phyloP scores from a whole-genome alignment of 2,329 filamentous ascomycete genomes.

The Hawksworthiomyces lignivorus region DNA sequence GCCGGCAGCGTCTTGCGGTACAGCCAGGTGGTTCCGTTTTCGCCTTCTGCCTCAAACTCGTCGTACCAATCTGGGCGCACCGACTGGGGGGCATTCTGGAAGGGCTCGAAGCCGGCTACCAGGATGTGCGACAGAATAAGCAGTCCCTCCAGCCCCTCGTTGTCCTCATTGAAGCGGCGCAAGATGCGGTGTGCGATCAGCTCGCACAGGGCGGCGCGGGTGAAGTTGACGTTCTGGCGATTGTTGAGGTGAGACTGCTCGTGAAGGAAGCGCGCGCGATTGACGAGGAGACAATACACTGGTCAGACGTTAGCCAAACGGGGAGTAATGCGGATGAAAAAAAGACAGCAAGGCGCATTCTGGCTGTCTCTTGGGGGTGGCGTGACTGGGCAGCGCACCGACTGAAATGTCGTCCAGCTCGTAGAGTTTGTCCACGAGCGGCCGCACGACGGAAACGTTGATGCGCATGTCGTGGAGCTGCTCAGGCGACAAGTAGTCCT shows the following conservation, averaged over 20 bases:
- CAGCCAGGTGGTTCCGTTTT: conserved; percentile 37
- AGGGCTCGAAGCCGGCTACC: conserved; percentile 77
- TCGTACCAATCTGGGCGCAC: conserved; percentile 43
- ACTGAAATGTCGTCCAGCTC: conserved; percentile 73
- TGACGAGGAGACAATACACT: conserved; percentile 78
- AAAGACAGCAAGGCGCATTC: too few relatives aligned
- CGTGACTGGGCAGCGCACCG: too few relatives aligned
- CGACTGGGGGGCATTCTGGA: conserved; percentile 69
- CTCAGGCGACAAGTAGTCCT: conserved; percentile 59
- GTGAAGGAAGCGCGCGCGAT: conserved; percentile 69
- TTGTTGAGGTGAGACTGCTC: conserved; percentile 70
- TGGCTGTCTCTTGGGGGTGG: too few relatives aligned
- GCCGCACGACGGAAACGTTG: conserved; percentile 71
- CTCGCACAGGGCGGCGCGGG: conserved; percentile 71
- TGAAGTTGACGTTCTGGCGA: conserved; percentile 73
- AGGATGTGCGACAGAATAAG: conserved; percentile 70
- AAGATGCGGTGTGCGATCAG: conserved; percentile 71
- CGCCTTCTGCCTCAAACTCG: neutral
- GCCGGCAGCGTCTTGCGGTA: conserved; percentile 60
- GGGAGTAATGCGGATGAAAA: too few relatives aligned
- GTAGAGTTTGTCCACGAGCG: conserved; percentile 77
- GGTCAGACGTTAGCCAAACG: too few relatives aligned
- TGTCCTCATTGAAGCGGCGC: conserved; percentile 70
- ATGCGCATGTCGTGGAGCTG: conserved; percentile 75
- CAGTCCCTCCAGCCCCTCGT: conserved; percentile 61